Evolutionary conservation across 768 basidiomycete species (phyloP), one percentile per base, ranked within the genome.

Genomic region (Inosperma sp.): DNA sequence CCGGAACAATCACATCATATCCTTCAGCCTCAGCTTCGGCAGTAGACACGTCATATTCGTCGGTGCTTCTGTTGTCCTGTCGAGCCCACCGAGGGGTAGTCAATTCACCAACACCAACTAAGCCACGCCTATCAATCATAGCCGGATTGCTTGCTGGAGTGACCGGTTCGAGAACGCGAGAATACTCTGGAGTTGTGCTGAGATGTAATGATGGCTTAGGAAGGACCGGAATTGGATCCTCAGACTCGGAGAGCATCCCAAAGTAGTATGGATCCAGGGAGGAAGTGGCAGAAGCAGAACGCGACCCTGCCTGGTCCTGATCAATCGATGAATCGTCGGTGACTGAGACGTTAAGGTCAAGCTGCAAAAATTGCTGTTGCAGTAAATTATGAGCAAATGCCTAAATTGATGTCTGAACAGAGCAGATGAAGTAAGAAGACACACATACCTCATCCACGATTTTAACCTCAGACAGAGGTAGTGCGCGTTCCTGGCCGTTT

Each of bases 101-200:
- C 26, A 98, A 80, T 69, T 99, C 96, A 30, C 96, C 96, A 5
- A 98, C 88, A 21, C 96, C 96, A 47, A 98, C 82, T 33, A 98
- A 81, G 30, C 83, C 87, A 14, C 82, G 78, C 51, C 96, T 78
- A 71, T 98, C 93, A 54, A 93, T 92, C 57, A 72, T 65, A 17
- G 88, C 81, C 17, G 88, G 86, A 69, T 92, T 84, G 52, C 80
- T 78, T 27, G 78, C 83, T 7, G 90, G 90, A 0, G 89, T 88
- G 30, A 81, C 69, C 14, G 84, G 83, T 55, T 84, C 80, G 42
- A 65, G 65, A 33, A 67, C 56, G 25, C 65, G 63, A 35, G 70
- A 72, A 39, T 77, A 78, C 57, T 88, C 86, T 27, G 86, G 86
- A 4, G 86, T 87, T 40, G 71, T 74, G 54, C 77, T 79, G 26